phyloP scores from a whole-genome alignment of 2,329 filamentous ascomycete genomes.

The Dothidotthia symphoricarpi region DNA sequence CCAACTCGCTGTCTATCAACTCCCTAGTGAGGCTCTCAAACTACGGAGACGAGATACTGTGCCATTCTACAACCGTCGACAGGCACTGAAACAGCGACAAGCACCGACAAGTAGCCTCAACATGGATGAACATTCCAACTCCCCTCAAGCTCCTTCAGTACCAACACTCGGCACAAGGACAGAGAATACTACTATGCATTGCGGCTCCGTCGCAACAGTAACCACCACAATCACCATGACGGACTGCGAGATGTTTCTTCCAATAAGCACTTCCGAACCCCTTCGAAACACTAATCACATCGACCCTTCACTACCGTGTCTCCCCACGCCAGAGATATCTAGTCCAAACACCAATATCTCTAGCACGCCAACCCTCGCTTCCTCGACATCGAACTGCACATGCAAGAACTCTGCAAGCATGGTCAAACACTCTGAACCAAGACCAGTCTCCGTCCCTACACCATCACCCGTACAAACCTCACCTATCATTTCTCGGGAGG shows the following conservation, averaged over 20 bases:
- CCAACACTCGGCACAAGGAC: slow-evolving; percentile 3
- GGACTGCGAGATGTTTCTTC: slow-evolving; percentile 2
- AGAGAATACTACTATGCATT: slow-evolving; percentile 6
- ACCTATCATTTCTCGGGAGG: neutral
- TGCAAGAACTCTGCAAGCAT: slow-evolving; percentile 1
- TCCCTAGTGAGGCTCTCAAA: slow-evolving; percentile 29
- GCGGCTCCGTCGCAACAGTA: slow-evolving; percentile 6
- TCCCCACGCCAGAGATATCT: slow-evolving; percentile 1
- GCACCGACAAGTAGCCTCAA: neutral
- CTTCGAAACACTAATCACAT: slow-evolving; percentile 6
- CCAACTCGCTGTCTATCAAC: slow-evolving; percentile 67
- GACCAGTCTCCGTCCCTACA: too few relatives aligned
- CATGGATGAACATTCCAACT: neutral
- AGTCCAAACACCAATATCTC: neutral
- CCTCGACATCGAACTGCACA: neutral
- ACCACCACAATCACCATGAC: slow-evolving; percentile 15
- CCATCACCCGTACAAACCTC: too few relatives aligned
- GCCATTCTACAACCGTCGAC: slow-evolving; percentile 18
- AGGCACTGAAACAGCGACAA: slow-evolving; percentile 8
- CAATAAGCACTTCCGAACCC: neutral
- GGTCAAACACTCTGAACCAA: slow-evolving; percentile 1
- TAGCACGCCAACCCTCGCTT: neutral
- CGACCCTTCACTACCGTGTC: slow-evolving; percentile 9
- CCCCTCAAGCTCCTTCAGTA: neutral
- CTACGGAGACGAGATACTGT: slow-evolving; percentile 17